Evolutionary conservation across 441 rosid genomes (phyloP).

Genomic region (Brassica balearica): DNA sequence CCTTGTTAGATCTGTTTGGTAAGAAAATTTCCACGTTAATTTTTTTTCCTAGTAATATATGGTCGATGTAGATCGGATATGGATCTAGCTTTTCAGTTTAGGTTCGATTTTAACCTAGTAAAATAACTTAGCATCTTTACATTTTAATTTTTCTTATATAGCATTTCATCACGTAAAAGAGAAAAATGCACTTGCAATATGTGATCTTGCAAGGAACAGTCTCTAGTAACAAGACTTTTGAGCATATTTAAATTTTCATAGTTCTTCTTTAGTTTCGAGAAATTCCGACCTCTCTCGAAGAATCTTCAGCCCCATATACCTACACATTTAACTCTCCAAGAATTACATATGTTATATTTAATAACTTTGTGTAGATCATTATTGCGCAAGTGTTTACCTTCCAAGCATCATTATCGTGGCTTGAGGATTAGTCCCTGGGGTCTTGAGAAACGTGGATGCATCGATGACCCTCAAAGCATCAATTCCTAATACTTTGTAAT

Average conservation of each 20-base stretch:
- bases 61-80: not conserved
- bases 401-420: conserved; percentile 71
- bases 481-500: conserved; percentile 53
- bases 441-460: conserved; percentile 51
- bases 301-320: conserved; percentile 62
- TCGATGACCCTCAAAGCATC: conserved; percentile 55
- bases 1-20: not conserved
- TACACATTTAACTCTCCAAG: conserved; percentile 26
- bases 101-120: no score
- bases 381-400: conserved; percentile 45
- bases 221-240: not conserved
- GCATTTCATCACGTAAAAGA: not conserved
- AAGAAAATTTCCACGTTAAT: not conserved
- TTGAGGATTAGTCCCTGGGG: conserved; percentile 72
- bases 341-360: not conserved
- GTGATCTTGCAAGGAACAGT: not conserved
- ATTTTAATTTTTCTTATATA: not conserved
- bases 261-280: conserved; percentile 10
- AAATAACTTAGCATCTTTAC: not conserved
- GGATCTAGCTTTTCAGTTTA: not conserved
- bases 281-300: conserved; percentile 38
- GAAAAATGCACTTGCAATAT: not conserved
- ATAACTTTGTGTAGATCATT: not conserved
- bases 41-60: not conserved
- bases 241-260: not conserved